Evolutionary conservation across 768 basidiomycete species (phyloP).

Genomic region (Rhodotorula sphaerocarpa): DNA sequence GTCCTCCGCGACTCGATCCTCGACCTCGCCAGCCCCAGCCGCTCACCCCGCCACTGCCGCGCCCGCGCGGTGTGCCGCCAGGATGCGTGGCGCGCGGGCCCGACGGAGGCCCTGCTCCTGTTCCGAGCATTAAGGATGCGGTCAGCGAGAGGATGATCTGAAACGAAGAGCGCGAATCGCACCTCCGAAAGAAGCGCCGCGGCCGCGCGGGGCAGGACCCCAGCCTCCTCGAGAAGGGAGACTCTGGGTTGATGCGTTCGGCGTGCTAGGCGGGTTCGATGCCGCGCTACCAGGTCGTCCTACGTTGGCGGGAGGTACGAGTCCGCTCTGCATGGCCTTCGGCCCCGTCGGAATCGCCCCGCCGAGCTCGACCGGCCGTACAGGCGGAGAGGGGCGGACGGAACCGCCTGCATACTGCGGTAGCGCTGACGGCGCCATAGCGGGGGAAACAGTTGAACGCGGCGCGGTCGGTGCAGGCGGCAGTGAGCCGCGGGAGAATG

Average conservation of each 20-base stretch:
- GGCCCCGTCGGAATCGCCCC: constrained; percentile 21
- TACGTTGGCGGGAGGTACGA: background rate
- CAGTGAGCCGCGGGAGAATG: background rate
- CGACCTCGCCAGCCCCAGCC: constrained; percentile 9
- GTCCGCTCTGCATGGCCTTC: constrained; percentile 15
- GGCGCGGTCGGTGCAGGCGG: background rate
- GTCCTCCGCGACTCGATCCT: background rate
- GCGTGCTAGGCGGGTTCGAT: background rate
- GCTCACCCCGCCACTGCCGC: too few species aligned
- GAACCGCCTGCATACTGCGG: constrained; percentile 7
- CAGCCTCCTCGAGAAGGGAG: too few species aligned
- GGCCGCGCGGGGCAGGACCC: too few species aligned
- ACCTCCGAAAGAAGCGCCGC: background rate
- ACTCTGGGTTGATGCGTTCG: background rate
- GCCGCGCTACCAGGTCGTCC: background rate
- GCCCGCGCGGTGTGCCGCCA: background rate
- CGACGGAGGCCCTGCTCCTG: too few species aligned
- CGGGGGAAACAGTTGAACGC: background rate
- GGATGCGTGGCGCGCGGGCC: too few species aligned
- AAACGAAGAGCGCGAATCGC: too few species aligned
- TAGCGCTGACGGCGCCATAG: background rate
- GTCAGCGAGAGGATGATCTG: too few species aligned
- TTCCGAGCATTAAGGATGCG: too few species aligned
- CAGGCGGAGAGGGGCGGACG: constrained; percentile 15
- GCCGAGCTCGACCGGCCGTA: constrained; percentile 23